Evolutionary conservation across 192 early-diverging fungal genomes (phyloP), one percentile per base, ranked within the genome.

Genomic region (Pilaira anomala): DNA sequence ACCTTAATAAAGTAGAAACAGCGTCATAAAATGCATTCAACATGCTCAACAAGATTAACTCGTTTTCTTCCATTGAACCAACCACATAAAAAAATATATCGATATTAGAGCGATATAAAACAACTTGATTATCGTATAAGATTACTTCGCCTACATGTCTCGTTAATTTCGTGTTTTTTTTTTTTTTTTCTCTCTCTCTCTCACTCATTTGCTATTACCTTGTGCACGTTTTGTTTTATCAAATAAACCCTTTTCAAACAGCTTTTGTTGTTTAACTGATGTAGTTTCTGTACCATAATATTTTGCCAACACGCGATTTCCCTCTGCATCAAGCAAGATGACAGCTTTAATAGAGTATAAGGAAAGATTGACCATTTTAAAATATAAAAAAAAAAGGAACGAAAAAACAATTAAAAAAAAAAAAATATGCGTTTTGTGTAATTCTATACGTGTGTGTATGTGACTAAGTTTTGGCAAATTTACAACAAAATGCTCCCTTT

Each of bases 41-140:
- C 52, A 91, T 87, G 33, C 82, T 79, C 26, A 75, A 71, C 48
- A 98, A 84, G 72, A 97, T 82, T 19, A 97, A 73, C 77, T 98
- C 96, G 77, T 98, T 98, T 73, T 97, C 94, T 59, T 98, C 93
- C 16, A 84, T 77, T 26, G 85, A 86, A 2, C 94, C 95, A 18
- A 98, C 86, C 48, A 97, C 80, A 73, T 95, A 96, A 69, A 98
- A 88, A 60, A 92, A 88, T 46, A 93, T 85, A 68, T 97, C 95
- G 67, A 90, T 87, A 36, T 87, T 82, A 72, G 81, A 85, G 54
- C 89, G 88, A 80, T 93, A 95, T 3, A 94, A 78, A 49, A 97
- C 89, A 13, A 96, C 86, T 48, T 94, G 91, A 49, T 91, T 91
- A 59, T 98, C 95, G 55, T 92, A 93, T 63, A 98, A 74, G n/a